Percentiles rank a stretch among this genome's conserved stretches.
These are phyloP conservation scores for Phialophora verrucosa DNA, from an alignment of 2,329 filamentous ascomycete genomes.

Conservation along the genomic window DNA sequence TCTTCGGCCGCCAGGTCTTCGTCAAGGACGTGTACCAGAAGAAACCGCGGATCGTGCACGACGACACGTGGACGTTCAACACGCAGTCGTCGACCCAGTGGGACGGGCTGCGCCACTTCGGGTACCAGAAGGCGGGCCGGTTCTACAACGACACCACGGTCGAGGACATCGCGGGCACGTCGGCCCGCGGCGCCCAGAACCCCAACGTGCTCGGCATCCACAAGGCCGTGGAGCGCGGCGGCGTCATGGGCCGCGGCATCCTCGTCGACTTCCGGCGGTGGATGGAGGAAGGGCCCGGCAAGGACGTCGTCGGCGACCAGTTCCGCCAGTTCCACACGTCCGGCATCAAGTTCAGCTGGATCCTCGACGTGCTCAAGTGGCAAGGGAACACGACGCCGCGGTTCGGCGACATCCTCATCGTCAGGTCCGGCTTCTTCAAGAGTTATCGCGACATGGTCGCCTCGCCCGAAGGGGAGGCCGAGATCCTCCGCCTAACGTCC, in stretches of 20 bases:
- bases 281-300: constrained; percentile 44
- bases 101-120: constrained; percentile 41
- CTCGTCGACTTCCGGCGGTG: constrained; percentile 55
- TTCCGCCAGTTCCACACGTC: constrained; percentile 47
- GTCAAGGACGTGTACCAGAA: constrained; percentile 43
- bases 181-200: constrained; percentile 24
- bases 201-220: constrained; percentile 38
- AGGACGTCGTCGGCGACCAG: constrained; percentile 21
- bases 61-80: constrained; percentile 42
- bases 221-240: constrained; percentile 47
- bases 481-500: constrained; percentile 33
- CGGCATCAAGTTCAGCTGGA: constrained; percentile 41
- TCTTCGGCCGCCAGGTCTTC: constrained; percentile 45
- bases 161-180: constrained; percentile 38
- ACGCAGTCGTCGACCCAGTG: constrained; percentile 40
- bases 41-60: constrained; percentile 39
- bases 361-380: constrained; percentile 37
- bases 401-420: constrained; percentile 42
- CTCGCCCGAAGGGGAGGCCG: constrained; percentile 32
- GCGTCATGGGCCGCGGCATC: constrained; percentile 56
- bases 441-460: constrained; percentile 36
- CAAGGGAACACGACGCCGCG: constrained; percentile 37
- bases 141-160: constrained; percentile 41
- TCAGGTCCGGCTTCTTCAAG: constrained; percentile 42
- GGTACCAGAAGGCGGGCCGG: constrained; percentile 36